Percentiles rank a stretch among this genome's conserved stretches.
Evolutionary conservation across 208 protist species (phyloP).

Genomic region (Leishmania gerbilli): DNA sequence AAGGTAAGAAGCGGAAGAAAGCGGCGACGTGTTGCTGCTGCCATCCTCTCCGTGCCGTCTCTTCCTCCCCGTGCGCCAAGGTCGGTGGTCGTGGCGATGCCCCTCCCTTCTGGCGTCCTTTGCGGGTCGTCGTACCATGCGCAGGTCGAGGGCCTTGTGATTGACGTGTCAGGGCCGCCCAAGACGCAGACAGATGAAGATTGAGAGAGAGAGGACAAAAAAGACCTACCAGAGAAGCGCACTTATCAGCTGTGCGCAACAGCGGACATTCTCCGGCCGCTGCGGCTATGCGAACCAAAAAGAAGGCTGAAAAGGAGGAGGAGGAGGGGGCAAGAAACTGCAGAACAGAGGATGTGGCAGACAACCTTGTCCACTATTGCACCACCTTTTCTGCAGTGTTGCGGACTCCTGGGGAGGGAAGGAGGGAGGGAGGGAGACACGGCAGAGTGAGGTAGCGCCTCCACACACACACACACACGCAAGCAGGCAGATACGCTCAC

Average conservation of each 20-base stretch:
- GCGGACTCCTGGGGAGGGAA: neutral
- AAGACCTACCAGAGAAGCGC: neutral
- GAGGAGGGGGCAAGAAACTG: neutral
- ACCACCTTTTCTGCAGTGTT: neutral
- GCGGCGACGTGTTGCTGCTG: neutral
- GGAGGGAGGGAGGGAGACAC: neutral
- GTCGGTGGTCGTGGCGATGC: neutral
- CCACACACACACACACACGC: neutral
- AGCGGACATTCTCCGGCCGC: neutral
- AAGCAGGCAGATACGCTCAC: neutral
- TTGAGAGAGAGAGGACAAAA: neutral
- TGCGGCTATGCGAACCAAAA: neutral
- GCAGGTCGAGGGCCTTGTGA: neutral
- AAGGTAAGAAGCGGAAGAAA: neutral
- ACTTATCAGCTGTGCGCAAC: neutral
- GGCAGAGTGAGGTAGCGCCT: too few species aligned
- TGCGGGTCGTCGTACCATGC: neutral
- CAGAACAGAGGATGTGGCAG: neutral
- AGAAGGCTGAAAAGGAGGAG: neutral
- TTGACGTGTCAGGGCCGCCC: neutral
- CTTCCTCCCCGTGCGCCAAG: conserved; percentile 2
- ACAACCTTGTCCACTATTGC: neutral
- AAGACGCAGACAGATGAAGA: neutral
- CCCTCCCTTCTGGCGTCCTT: neutral
- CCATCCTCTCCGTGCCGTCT: neutral